phyloP scores from a whole-genome alignment of 768 basidiomycete species.

The Russula ochroleuca region DNA sequence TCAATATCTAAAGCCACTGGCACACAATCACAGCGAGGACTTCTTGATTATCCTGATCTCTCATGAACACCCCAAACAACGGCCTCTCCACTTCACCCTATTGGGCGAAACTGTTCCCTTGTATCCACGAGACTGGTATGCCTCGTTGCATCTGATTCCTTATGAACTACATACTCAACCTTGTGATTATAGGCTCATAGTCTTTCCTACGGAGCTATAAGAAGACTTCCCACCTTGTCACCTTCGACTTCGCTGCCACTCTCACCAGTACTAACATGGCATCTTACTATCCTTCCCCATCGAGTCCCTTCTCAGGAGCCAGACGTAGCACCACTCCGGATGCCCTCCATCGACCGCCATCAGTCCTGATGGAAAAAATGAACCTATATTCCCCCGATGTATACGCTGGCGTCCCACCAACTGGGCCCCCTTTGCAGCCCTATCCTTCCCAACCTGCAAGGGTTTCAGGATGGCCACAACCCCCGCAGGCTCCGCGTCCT shows the following conservation, averaged over 20 bases:
- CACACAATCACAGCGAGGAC: not conserved
- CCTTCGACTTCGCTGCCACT: not conserved
- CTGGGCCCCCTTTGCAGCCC: not conserved
- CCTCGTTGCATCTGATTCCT: constrained; percentile 3
- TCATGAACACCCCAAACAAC: not conserved
- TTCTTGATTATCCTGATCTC: constrained; percentile 11
- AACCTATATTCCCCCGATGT: constrained; percentile 4
- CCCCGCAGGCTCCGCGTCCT: not conserved
- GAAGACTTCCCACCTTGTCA: not conserved
- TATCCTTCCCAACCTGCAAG: not conserved
- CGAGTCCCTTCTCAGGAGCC: constrained; percentile 11
- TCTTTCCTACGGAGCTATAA: constrained; percentile 2
- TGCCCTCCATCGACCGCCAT: not conserved
- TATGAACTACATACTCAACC: not conserved
- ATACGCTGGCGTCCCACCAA: not conserved
- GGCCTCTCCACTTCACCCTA: not conserved
- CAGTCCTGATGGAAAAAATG: not conserved
- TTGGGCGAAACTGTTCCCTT: not conserved
- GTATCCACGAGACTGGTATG: not conserved
- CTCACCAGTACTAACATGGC: constrained; percentile 13
- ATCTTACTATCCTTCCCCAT: constrained; percentile 3
- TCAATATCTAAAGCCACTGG: not conserved
- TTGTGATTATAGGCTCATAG: not conserved
- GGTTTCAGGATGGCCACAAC: not conserved
- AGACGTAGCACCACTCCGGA: constrained; percentile 1